Conservation (phyloP, 305 asterid genomes). For the Fraxinus baroniana region DNA sequence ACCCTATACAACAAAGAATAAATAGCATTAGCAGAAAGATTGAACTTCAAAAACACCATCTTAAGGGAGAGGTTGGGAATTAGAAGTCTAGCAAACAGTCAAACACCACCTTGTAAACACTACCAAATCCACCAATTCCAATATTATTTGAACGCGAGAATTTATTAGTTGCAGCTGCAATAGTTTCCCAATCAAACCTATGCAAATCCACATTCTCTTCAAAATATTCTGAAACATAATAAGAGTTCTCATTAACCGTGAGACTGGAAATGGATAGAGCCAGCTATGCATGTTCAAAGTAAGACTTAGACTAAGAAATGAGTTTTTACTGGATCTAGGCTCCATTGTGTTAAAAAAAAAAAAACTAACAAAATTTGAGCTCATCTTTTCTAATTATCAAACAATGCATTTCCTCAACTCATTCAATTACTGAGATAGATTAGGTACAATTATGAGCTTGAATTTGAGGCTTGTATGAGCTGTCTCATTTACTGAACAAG, state of each 20-base stretch:
- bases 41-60: not conserved
- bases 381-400: not conserved
- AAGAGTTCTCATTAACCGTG: not conserved
- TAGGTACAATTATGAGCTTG: not conserved
- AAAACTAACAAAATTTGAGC: not conserved
- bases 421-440: not conserved
- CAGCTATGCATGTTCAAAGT: not conserved
- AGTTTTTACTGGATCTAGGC: not conserved
- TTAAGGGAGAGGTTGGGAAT: not conserved
- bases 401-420: not conserved
- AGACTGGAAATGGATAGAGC: not conserved
- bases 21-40: not conserved
- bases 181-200: constrained; percentile 22
- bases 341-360: not conserved
- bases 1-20: not conserved
- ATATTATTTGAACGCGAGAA: constrained; percentile 23
- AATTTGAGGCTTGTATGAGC: not conserved
- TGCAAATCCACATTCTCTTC: not conserved
- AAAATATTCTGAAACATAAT: not conserved
- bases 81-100: not conserved
- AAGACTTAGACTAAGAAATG: not conserved
- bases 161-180: constrained; percentile 16
- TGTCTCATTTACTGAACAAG: not conserved
- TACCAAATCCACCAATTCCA: constrained; percentile 6
- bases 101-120: constrained; percentile 24